phyloP scores from a whole-genome alignment of 2,329 filamentous ascomycete species.

The Helotiales sp. region DNA sequence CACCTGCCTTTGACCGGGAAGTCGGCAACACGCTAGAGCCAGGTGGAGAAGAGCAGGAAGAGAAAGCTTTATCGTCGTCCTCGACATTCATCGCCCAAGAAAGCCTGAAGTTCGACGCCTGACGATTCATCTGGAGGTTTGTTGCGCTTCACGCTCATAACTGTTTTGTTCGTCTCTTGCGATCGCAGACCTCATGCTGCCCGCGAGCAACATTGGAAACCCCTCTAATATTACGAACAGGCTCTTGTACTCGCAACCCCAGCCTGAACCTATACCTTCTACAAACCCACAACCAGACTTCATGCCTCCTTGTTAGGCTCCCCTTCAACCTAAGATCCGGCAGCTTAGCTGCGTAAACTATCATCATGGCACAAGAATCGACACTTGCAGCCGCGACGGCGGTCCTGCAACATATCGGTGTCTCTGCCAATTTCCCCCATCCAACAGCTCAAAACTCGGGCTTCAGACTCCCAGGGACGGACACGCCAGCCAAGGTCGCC shows the following conservation, averaged over 20 bases:
- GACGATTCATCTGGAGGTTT: neutral
- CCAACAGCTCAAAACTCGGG: conserved; percentile 21
- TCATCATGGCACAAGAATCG: conserved; percentile 46
- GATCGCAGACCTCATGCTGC: neutral
- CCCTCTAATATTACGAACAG: neutral
- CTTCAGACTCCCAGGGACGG: conserved; percentile 74
- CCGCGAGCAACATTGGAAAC: neutral
- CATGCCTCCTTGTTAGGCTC: conserved; percentile 27
- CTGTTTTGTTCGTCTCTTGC: neutral
- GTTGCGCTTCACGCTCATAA: neutral
- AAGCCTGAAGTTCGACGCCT: neutral
- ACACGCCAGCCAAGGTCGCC: conserved; percentile 71
- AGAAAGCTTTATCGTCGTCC: neutral
- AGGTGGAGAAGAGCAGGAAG: neutral
- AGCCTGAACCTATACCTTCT: neutral
- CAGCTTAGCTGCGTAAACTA: conserved; percentile 28
- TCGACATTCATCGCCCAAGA: neutral
- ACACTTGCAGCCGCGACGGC: conserved; percentile 54
- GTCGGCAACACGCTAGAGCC: too few relatives aligned
- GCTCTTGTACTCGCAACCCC: neutral
- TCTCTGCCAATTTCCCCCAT: conserved; percentile 22
- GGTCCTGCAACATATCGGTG: conserved; percentile 53
- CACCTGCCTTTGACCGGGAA: neutral
- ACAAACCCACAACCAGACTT: conserved; percentile 9
- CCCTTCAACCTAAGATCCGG: conserved; percentile 9